phyloP scores from a whole-genome alignment of 2,329 filamentous ascomycete genomes.

The Fusarium sp. region DNA sequence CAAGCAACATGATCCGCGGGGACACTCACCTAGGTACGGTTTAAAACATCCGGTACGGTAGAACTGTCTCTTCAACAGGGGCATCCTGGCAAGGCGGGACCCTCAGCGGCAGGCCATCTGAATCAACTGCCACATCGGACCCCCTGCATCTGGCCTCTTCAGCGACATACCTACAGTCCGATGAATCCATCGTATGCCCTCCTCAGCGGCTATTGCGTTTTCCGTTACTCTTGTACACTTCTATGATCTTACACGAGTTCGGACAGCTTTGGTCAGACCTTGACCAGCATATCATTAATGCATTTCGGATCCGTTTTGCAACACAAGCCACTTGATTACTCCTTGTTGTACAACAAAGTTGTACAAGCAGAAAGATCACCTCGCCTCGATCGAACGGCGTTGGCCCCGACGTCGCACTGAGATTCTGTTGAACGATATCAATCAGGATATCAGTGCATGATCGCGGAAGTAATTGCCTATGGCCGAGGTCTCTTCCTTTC shows the following conservation, averaged over 20 bases:
- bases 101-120: slow-evolving; percentile 36
- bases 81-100: slow-evolving; percentile 28
- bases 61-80: slow-evolving; percentile 33
- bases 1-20: slow-evolving; percentile 13
- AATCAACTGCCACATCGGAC: slow-evolving; percentile 39
- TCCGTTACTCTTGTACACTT: slow-evolving; percentile 10
- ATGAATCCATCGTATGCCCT: not conserved
- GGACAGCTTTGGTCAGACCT: not conserved
- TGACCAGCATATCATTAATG: not conserved
- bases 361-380: slow-evolving; percentile 23
- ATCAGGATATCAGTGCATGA: slow-evolving; percentile 12
- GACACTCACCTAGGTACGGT: slow-evolving; percentile 34
- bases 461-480: slow-evolving; percentile 10
- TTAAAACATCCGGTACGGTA: slow-evolving; percentile 27
- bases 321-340: not conserved
- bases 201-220: slow-evolving; percentile 2
- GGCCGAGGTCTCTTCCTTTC: not conserved
- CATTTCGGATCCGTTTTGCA: slow-evolving; percentile 3
- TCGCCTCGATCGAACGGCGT: slow-evolving; percentile 27
- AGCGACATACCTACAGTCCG: not conserved
- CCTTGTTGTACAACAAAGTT: not conserved
- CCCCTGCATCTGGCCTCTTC: slow-evolving; percentile 28
- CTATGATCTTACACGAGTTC: not conserved
- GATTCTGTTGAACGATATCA: slow-evolving; percentile 19
- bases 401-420: slow-evolving; percentile 15